Conservation (phyloP, 2,329 filamentous ascomycete species). For the Didymella sp. region DNA sequence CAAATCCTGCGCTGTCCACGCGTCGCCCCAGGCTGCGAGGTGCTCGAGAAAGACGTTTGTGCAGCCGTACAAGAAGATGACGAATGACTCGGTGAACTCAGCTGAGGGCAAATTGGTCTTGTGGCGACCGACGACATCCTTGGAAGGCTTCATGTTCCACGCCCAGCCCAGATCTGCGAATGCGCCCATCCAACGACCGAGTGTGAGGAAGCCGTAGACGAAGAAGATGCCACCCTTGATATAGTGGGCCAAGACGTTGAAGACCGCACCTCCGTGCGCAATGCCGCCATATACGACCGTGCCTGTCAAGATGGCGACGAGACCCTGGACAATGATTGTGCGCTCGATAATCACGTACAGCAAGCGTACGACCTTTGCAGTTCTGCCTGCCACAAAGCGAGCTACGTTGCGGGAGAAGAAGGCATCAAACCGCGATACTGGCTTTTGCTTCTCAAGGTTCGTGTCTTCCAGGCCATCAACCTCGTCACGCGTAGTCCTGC, state of each 20-base stretch:
- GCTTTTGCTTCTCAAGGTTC: slow-evolving; percentile 53
- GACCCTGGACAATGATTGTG: slow-evolving; percentile 78
- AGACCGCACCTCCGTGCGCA: slow-evolving; percentile 74
- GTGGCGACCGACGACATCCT: slow-evolving; percentile 66
- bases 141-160: slow-evolving; percentile 81
- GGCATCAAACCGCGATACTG: slow-evolving; percentile 56
- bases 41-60: slow-evolving; percentile 95
- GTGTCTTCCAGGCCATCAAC: slow-evolving; percentile 55
- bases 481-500: slow-evolving; percentile 51
- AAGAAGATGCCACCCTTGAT: slow-evolving; percentile 96
- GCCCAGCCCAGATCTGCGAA: slow-evolving; percentile 94
- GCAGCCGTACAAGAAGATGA: slow-evolving; percentile 88
- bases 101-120: slow-evolving; percentile 71
- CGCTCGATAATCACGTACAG: slow-evolving; percentile 76
- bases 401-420: slow-evolving; percentile 64
- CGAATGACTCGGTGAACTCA: slow-evolving; percentile 86
- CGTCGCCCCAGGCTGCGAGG: slow-evolving; percentile 72
- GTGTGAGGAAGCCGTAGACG: slow-evolving; percentile 85
- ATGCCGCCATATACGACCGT: slow-evolving; percentile 80
- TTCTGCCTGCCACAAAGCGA: slow-evolving; percentile 60
- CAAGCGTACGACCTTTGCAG: slow-evolving; percentile 65
- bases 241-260: slow-evolving; percentile 89
- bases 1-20: slow-evolving; percentile 80
- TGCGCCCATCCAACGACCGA: slow-evolving; percentile 88
- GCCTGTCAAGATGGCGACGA: slow-evolving; percentile 74